Conservation (phyloP, 2,329 filamentous ascomycete genomes). For the Phoma sp. region DNA sequence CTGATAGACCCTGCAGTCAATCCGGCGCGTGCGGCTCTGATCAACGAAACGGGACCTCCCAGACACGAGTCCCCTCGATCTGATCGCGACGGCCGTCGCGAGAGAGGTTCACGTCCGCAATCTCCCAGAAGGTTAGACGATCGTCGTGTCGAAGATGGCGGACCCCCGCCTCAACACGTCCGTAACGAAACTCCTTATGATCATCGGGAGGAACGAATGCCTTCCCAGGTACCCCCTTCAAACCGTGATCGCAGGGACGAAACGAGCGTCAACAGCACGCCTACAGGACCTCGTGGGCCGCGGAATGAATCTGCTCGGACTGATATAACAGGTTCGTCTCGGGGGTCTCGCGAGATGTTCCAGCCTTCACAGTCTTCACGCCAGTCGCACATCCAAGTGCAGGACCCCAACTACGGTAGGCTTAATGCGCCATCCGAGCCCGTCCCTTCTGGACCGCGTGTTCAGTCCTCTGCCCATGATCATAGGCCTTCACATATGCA, state of each 20-base stretch:
- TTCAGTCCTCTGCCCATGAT: constrained; percentile 35
- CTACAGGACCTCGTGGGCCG: constrained; percentile 60
- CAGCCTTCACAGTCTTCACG: constrained; percentile 44
- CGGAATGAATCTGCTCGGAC: constrained; percentile 39
- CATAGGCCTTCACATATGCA: constrained; percentile 7
- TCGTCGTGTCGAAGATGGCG: constrained; percentile 37
- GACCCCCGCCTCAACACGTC: constrained; percentile 28
- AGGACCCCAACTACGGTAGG: constrained; percentile 58
- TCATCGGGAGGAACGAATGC: constrained; percentile 41
- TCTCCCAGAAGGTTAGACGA: constrained; percentile 37
- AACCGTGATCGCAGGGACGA: constrained; percentile 51
- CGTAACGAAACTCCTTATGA: constrained; percentile 37
- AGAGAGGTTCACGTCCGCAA: constrained; percentile 38
- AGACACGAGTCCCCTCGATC: constrained; percentile 35
- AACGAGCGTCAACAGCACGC: constrained; percentile 48
- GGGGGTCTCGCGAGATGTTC: constrained; percentile 49
- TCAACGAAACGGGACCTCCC: constrained; percentile 42
- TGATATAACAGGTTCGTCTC: constrained; percentile 18
- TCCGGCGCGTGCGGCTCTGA: constrained; percentile 52
- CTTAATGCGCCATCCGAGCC: constrained; percentile 56
- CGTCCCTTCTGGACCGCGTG: constrained; percentile 62
- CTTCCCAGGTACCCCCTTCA: constrained; percentile 28
- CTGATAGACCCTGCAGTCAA: constrained; percentile 49
- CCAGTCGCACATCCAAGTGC: constrained; percentile 43
- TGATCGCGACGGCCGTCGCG: constrained; percentile 41